A percentile compares a stretch with the other conserved stretches of the same genome.
phyloP scores from a whole-genome alignment of 2,329 filamentous ascomycete genomes.

The Neurospora sp. region DNA sequence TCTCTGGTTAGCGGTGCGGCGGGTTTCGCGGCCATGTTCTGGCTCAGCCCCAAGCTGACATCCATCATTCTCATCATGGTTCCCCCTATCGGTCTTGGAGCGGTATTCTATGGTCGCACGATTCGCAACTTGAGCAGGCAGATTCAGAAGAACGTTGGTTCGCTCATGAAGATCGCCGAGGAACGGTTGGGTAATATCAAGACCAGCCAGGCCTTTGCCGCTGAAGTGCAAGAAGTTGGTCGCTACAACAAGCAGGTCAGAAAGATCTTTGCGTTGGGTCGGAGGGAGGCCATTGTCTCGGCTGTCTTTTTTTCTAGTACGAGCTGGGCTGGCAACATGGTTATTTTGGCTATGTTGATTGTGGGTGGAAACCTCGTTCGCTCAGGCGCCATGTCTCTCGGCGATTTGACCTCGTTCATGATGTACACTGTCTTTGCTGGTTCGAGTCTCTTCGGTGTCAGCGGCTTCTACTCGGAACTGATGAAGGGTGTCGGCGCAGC shows the following conservation, averaged over 20 bases:
- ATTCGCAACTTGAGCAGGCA: conserved; percentile 84
- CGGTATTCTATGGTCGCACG: conserved; percentile 82
- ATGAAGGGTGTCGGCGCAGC: conserved; percentile 99
- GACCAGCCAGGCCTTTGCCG: conserved; percentile 92
- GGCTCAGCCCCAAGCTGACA: conserved; percentile 83
- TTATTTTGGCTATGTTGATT: conserved; percentile 64
- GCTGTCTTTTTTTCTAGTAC: conserved; percentile 83
- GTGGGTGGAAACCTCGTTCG: conserved; percentile 87
- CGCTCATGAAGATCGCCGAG: conserved; percentile 92
- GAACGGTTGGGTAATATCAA: conserved; percentile 95
- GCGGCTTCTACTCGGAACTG: conserved; percentile 92
- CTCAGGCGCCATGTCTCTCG: conserved; percentile 74
- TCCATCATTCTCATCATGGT: conserved; percentile 79
- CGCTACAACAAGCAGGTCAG: conserved; percentile 90
- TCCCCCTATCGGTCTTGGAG: conserved; percentile 80
- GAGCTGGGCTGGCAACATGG: conserved; percentile 86
- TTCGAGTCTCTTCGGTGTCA: conserved; percentile 86
- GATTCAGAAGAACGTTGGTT: conserved; percentile 89
- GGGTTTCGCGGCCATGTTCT: conserved; percentile 90
- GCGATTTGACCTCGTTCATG: conserved; percentile 90
- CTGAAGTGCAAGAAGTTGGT: conserved; percentile 79
- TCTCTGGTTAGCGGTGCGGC: conserved; percentile 83
- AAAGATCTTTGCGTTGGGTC: conserved; percentile 84
- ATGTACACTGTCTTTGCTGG: conserved; percentile 91
- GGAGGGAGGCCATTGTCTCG: conserved; percentile 75